Evolutionary conservation across 2,329 filamentous ascomycete species (phyloP), one percentile per base, ranked within the genome.

Genomic region (Colletotrichum liriopes): DNA sequence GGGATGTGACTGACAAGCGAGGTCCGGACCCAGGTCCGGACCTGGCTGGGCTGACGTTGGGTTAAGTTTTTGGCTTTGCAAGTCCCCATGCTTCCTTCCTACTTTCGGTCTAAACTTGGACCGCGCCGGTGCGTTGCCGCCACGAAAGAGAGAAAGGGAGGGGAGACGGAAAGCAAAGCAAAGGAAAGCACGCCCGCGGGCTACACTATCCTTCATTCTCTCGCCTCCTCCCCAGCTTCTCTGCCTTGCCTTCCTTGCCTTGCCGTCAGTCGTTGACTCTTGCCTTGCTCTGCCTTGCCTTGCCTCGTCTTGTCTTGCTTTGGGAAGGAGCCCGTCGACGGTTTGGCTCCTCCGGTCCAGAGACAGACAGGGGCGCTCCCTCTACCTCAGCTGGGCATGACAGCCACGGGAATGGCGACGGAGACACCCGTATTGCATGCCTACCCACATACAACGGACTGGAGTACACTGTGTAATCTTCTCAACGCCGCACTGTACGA

Each of bases 1-100:
- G 43, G 59, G 55, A 61, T 66, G 47, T 37, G 18, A 55, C 16
- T 47, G 56, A 26, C n/a, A 37, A 29, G 45, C 20, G 56, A 47
- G 56, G 47, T 6, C 47, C 67, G 67, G 67, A 67, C 63, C 20
- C 39, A 67, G 49, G 63, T 49, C 63, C 55, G 67, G 54, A 61
- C 37, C 32, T 47, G 67, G 61, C 67, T 66, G 43, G 64, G 29
- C 32, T 70, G 67, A 67, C 39, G 67, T 71, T 67, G 55, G 55
- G 63, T 55, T 71, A 71, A 61, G 67, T 71, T 71, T 67, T 54
- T n/a, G 26, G 43, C 16, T 26, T 59, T 14, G 37, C 45, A 59
- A 59, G 37, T 39, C 3, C 16, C 51, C 26, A 54, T 20, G 54
- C 20, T 23, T 58, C 14, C 14, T 23, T 5, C n/a, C 47, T 29